Evolutionary conservation across 2,329 filamentous ascomycete species (phyloP).

Genomic region (Diaporthe eres): DNA sequence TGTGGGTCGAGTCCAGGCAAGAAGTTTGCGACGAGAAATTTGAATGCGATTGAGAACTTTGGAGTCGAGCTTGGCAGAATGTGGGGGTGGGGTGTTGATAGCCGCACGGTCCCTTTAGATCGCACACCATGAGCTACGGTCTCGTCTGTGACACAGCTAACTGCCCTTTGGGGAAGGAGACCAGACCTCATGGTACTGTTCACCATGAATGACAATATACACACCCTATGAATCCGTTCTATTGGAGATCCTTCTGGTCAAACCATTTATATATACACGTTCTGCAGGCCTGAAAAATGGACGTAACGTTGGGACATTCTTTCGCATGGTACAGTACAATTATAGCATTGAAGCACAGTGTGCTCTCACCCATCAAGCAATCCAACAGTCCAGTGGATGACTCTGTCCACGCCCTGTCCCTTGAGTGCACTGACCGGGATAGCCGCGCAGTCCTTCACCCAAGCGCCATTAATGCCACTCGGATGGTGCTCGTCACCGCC

Average conservation of each 20-base stretch:
- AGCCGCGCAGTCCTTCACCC: slow-evolving; percentile 74
- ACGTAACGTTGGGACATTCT: neutral
- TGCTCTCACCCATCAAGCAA: slow-evolving; percentile 66
- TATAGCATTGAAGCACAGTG: neutral
- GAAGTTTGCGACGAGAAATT: slow-evolving; percentile 28
- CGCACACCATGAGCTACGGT: slow-evolving; percentile 7
- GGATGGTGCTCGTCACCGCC: slow-evolving; percentile 78
- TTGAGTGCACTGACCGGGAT: slow-evolving; percentile 93
- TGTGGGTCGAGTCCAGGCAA: neutral
- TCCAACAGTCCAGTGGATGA: slow-evolving; percentile 80
- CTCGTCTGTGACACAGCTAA: neutral
- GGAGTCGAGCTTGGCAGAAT: neutral
- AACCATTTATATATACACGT: neutral
- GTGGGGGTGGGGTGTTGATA: slow-evolving; percentile 30
- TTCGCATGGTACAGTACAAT: neutral
- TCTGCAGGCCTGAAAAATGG: neutral
- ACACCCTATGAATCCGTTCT: too few relatives aligned
- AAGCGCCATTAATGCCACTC: slow-evolving; percentile 71
- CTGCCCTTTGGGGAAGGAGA: neutral
- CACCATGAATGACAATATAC: neutral
- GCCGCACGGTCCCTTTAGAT: neutral
- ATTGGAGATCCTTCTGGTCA: neutral
- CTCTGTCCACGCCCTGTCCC: slow-evolving; percentile 83
- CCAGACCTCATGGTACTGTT: neutral
- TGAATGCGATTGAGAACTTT: slow-evolving; percentile 22